Evolutionary conservation across 2,329 filamentous ascomycete species (phyloP).

Genomic region (Colletotrichum sp.): DNA sequence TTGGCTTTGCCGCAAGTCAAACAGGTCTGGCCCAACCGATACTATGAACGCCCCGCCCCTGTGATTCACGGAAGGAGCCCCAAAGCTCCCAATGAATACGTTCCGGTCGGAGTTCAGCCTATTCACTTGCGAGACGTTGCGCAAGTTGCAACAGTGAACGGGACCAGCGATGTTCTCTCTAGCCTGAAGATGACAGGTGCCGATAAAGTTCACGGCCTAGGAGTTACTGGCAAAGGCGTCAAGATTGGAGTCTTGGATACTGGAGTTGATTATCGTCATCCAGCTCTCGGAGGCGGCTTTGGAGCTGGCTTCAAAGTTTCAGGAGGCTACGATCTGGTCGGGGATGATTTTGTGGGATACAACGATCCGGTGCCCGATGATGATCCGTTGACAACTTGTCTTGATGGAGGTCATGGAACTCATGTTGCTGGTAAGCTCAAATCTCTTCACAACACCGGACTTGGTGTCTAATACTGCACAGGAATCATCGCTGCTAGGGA

Average conservation of each 20-base stretch:
- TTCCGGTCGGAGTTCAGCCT: not conserved
- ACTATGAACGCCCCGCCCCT: slow-evolving; percentile 13
- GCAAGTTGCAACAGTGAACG: slow-evolving; percentile 1
- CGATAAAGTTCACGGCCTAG: slow-evolving; percentile 38
- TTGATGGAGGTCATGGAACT: slow-evolving; percentile 44
- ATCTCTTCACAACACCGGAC: not conserved
- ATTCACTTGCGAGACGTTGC: not conserved
- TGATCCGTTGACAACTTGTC: slow-evolving; percentile 2
- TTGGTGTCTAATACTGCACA: not conserved
- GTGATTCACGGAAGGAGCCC: not conserved
- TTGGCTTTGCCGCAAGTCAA: slow-evolving; percentile 19
- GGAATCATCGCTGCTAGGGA: slow-evolving; percentile 7
- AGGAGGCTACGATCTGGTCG: slow-evolving; percentile 29
- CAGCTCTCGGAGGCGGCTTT: slow-evolving; percentile 11
- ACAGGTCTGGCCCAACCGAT: slow-evolving; percentile 19
- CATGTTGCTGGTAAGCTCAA: slow-evolving; percentile 43
- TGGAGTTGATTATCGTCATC: slow-evolving; percentile 43
- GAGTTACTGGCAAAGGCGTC: slow-evolving; percentile 40
- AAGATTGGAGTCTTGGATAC: slow-evolving; percentile 45
- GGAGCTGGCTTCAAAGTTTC: slow-evolving; percentile 24
- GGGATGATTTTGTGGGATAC: slow-evolving; percentile 32
- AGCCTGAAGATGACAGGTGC: slow-evolving; percentile 36
- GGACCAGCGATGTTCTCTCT: slow-evolving; percentile 5
- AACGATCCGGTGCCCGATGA: slow-evolving; percentile 19
- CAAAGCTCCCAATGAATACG: not conserved